These are phyloP conservation scores for Trypanosoma conorhini DNA, from an alignment of 208 protist genomes.

Conservation along the genomic window DNA sequence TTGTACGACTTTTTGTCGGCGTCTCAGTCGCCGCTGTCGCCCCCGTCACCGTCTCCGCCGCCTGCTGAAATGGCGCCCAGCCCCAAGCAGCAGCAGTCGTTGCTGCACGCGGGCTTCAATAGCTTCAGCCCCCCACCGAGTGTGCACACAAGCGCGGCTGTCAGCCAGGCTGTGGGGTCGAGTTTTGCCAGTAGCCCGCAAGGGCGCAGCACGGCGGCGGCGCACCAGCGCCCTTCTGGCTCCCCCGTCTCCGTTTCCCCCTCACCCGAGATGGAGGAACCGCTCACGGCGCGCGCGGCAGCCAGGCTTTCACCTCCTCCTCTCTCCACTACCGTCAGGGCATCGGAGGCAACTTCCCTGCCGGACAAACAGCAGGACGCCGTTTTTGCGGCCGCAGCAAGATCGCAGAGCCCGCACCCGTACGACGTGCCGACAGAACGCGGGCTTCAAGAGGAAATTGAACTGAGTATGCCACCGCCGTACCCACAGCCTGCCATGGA, in stretches of 20 bases:
- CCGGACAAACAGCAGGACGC: neutral
- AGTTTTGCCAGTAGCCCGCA: constrained; percentile 3
- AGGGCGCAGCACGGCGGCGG: neutral
- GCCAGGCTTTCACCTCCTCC: neutral
- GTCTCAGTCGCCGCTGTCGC: neutral
- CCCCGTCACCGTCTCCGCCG: constrained; percentile 1
- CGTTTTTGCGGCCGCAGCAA: neutral
- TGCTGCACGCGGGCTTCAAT: constrained; percentile 3
- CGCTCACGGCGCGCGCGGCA: neutral
- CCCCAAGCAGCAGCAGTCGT: neutral
- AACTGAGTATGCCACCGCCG: constrained; percentile 11
- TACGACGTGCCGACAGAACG: constrained; percentile 14
- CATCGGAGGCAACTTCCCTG: neutral
- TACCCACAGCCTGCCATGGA: neutral
- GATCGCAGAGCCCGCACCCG: constrained; percentile 15
- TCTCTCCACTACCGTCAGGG: neutral
- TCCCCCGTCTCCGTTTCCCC: constrained; percentile 21
- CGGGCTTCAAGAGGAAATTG: constrained; percentile 9
- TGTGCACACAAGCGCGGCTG: constrained; percentile 25
- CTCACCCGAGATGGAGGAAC: constrained; percentile 17
- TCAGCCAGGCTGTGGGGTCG: constrained; percentile 8
- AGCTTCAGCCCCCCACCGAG: constrained; percentile 29
- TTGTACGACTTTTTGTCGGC: neutral
- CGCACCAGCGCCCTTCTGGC: constrained; percentile 1
- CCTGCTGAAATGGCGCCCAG: neutral